Base-by-base conservation (phyloP, 257 asterid species). In the Solanum corneliomulleri region DNA sequence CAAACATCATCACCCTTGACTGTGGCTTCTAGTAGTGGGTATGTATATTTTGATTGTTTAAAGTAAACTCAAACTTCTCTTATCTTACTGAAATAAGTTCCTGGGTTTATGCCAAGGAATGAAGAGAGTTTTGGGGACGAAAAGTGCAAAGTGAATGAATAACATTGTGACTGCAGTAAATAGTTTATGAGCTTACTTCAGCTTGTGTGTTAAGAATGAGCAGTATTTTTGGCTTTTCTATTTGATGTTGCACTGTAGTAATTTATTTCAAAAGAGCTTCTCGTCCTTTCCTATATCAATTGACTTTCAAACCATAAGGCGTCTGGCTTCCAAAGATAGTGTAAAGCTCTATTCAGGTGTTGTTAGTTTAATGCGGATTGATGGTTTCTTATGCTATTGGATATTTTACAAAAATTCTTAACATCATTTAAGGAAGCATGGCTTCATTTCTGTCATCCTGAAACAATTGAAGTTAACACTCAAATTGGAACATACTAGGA, bases 11-110 rank as follows among this genome's bases (percentile, higher is more conserved):
- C 98, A 33, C 82, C 91, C 44, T 86, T 91, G 82, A 93, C 85
- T 90, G 92, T 89, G 82, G 88, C 96, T 89, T 91, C 96, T 69
- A 92, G 93, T 87, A 92, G 96, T 86, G 96, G 98, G 98, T 96
- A 87, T 91, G 98, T 89, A 66, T 86, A 87, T 74, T 66, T 75
- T 89, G 29, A 71, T 37, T 39, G 49, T 69, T 74, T 74, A 86
- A 86, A 44, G 39, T 70, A 47, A 56, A 62, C 60, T 72, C 35
- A 83, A 83, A 35, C 49, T 44, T 77, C 68, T 86, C 37, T 71
- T 60, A 44, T 87, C 88, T 75, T 56, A 49, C 49, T 14, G 12
- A 74, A 14, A 4, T 41, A 29, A 49, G 69, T 52, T 16, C 29
- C 45, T 49, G 69, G 44, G 11, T 20, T 31, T 81, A 31, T 49